A percentile compares a stretch with the other conserved stretches of the same genome.
These are phyloP conservation scores for Lipomyces yamanashiensis DNA, from an alignment of 805 yeast species.

Conservation along the genomic window DNA sequence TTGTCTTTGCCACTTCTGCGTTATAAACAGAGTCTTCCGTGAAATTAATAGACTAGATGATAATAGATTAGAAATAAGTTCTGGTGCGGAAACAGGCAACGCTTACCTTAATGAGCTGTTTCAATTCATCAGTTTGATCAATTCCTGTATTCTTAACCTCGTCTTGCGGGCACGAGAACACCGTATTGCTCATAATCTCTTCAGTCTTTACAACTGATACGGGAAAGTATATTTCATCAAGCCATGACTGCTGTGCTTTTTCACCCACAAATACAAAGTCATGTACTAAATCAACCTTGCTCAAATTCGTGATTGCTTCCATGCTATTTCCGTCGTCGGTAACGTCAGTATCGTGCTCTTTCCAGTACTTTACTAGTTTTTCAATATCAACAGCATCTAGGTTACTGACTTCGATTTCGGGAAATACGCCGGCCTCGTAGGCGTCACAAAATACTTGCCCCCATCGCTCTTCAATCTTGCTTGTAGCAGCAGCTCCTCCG, in stretches of 20 bases:
- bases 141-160: neutral
- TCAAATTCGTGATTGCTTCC: conserved; percentile 14
- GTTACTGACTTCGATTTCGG: conserved; percentile 50
- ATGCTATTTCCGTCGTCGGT: conserved; percentile 19
- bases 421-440: conserved; percentile 56
- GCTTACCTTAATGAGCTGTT: conserved; percentile 38
- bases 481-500: conserved; percentile 65
- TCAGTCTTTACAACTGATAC: conserved; percentile 22
- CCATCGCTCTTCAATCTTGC: conserved; percentile 62
- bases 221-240: conserved; percentile 23
- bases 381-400: conserved; percentile 59
- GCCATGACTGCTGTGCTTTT: conserved; percentile 13
- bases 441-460: conserved; percentile 65
- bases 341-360: conserved; percentile 50
- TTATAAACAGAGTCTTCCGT: conserved; percentile 57
- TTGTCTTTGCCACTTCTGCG: conserved; percentile 51
- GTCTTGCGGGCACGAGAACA: conserved; percentile 15
- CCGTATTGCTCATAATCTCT: conserved; percentile 13
- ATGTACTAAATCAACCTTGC: neutral
- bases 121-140: conserved; percentile 25
- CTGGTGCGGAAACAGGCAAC: neutral
- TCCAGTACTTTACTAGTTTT: conserved; percentile 69
- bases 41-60: conserved; percentile 56
- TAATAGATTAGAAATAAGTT: neutral
- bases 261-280: conserved; percentile 51